Evolutionary conservation across 768 basidiomycete genomes (phyloP).

Genomic region (Ramaria rubella): DNA sequence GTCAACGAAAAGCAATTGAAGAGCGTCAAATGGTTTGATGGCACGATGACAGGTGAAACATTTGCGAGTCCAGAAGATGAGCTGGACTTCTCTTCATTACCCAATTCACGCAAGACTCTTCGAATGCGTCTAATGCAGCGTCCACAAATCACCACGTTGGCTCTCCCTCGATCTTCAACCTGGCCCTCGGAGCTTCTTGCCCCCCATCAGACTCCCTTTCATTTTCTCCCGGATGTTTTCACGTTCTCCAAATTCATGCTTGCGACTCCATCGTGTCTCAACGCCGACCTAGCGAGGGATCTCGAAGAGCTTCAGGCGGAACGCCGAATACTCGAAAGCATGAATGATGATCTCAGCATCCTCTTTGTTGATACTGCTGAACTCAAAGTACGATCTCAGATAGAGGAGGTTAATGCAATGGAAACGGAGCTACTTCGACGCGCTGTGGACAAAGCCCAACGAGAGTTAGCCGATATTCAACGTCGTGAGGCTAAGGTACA

Average conservation of each 20-base stretch:
- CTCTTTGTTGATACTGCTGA: slow-evolving; percentile 78
- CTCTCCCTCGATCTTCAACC: slow-evolving; percentile 81
- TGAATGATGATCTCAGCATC: slow-evolving; percentile 71
- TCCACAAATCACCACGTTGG: slow-evolving; percentile 91
- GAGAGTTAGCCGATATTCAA: slow-evolving; percentile 49
- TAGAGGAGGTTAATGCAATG: slow-evolving; percentile 70
- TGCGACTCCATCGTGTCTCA: slow-evolving; percentile 80
- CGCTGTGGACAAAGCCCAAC: slow-evolving; percentile 56
- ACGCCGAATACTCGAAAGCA: slow-evolving; percentile 52
- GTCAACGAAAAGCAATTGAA: slow-evolving; percentile 87
- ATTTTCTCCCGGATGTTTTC: slow-evolving; percentile 91
- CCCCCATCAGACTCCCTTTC: slow-evolving; percentile 90
- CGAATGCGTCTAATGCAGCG: slow-evolving; percentile 88
- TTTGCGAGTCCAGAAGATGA: slow-evolving; percentile 22
- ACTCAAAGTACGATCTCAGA: slow-evolving; percentile 68
- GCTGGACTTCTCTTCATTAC: slow-evolving; percentile 36
- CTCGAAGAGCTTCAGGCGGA: slow-evolving; percentile 68
- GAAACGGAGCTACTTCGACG: slow-evolving; percentile 60
- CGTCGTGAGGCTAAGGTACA: slow-evolving; percentile 7
- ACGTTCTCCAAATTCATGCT: slow-evolving; percentile 93
- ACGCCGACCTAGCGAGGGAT: slow-evolving; percentile 65
- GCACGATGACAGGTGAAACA: slow-evolving; percentile 5
- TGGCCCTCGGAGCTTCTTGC: slow-evolving; percentile 94
- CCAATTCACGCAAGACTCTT: slow-evolving; percentile 34
- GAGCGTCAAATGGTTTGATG: slow-evolving; percentile 83